A percentile compares a stretch with the other conserved stretches of the same genome.
These are phyloP conservation scores for Dianthus caryophyllus DNA, from an alignment of 148 eudicot species.

Conservation along the genomic window DNA sequence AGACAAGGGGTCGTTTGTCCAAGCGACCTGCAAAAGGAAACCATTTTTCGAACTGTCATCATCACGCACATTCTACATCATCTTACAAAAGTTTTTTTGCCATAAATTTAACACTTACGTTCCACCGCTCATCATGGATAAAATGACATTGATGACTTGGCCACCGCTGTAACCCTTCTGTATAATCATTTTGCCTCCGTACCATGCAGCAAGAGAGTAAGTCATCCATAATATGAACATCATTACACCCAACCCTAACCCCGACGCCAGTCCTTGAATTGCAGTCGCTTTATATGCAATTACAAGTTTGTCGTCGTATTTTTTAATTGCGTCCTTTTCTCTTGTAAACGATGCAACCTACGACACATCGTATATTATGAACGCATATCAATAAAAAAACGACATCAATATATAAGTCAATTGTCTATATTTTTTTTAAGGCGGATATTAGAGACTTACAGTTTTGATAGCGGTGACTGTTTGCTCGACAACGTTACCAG, in stretches of 20 bases:
- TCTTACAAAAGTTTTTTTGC: background rate
- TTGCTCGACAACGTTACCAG: conserved; percentile 80
- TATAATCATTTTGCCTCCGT: conserved; percentile 59
- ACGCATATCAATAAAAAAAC: background rate
- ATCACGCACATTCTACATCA: background rate
- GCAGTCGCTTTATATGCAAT: conserved; percentile 46
- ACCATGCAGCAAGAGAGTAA: conserved; percentile 72
- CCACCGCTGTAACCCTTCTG: conserved; percentile 69
- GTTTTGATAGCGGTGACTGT: conserved; percentile 72
- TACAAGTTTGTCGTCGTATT: conserved; percentile 45
- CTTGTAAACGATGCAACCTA: conserved; percentile 89
- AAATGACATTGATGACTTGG: conserved; percentile 60
- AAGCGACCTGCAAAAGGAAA: conserved; percentile 53
- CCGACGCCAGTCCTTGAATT: conserved; percentile 72
- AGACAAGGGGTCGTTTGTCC: conserved; percentile 67
- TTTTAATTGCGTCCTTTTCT: conserved; percentile 51
- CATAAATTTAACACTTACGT: conserved; percentile 37
- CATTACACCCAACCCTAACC: conserved; percentile 54
- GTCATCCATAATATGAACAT: conserved; percentile 35
- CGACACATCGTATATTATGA: background rate
- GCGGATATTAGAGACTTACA: conserved; percentile 37
- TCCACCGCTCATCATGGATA: conserved; percentile 68
- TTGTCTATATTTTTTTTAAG: too few species aligned
- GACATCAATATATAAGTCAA: too few species aligned
- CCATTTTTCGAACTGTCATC: background rate